Conservation (phyloP, 495 filamentous ascomycete genomes). For the Daldinia grandis region DNA sequence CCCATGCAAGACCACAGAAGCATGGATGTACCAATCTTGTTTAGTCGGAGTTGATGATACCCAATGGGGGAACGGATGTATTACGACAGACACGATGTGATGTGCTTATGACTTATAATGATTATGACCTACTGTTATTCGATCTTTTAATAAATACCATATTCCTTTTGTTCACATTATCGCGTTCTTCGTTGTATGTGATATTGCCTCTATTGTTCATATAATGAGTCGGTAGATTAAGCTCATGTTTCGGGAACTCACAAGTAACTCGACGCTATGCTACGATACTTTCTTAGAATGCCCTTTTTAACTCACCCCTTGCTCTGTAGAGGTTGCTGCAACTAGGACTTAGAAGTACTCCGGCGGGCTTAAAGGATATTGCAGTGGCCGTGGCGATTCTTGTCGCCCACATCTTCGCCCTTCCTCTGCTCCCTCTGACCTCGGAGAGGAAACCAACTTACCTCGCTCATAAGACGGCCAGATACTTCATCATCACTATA, state of each 20-base stretch:
- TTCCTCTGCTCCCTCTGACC: background rate
- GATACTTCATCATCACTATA: background rate
- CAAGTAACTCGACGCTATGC: background rate
- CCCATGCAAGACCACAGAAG: slow-evolving; percentile 45
- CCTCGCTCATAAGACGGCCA: background rate
- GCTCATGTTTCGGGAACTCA: background rate
- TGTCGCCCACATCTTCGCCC: background rate
- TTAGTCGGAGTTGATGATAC: slow-evolving; percentile 50
- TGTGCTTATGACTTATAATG: slow-evolving; percentile 41
- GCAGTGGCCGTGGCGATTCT: background rate
- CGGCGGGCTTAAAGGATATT: background rate
- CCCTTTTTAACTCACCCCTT: background rate
- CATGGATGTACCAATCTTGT: slow-evolving; percentile 61
- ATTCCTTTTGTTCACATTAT: slow-evolving; percentile 21
- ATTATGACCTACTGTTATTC: slow-evolving; percentile 21
- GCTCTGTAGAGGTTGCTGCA: background rate
- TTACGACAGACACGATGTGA: slow-evolving; percentile 9
- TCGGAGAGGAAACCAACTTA: background rate
- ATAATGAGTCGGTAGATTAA: background rate
- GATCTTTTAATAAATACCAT: slow-evolving; percentile 21
- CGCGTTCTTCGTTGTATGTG: background rate
- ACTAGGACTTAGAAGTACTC: background rate
- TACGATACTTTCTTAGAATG: background rate
- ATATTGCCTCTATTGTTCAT: background rate
- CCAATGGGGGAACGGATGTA: slow-evolving; percentile 9